Evolutionary conservation across 768 basidiomycete species (phyloP), one percentile per base, ranked within the genome.

Genomic region (Podaxis mareebaensis): DNA sequence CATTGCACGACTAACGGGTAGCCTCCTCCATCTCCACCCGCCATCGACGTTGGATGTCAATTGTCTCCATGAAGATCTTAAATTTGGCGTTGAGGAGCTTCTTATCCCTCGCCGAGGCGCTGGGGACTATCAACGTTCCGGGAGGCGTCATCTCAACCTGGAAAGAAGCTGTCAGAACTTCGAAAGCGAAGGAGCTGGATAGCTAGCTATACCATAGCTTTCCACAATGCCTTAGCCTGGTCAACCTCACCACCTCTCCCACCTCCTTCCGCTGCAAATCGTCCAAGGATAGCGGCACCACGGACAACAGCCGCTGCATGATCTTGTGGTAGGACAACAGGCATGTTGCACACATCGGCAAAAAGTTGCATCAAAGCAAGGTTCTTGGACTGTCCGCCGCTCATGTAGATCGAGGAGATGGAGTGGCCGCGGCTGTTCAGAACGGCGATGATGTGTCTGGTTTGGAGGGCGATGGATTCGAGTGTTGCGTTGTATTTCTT

Each of bases 361-460:
- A 99, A 84, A 44, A 97, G 86, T 69, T 88, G 84, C 94, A 99
- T 96, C 65, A 99, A 82, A 26, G 83, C 78, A n/a, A 71, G 71
- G 76, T 99, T 99, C 79, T 91, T 93, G 40, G 93, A 94, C 78
- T 99, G 95, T 4, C 93, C 91, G 39, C 96, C 95, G 57, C 88
- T 91, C 85, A 99, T 91, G 79, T 93, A 97, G 70, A 99, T 89
- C 33, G 87, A 84, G 55, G 83, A 82, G 69, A 99, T 88, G 20
- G 79, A 71, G 75, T 99, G 96, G 0, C 96, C 96, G 26, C 87
- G 83, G 30, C 72, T 73, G 76, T 98, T 96, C 82, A 99, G 90
- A 65, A 86, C 84, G 69, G 95, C 92, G 64, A 99, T 80, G 74
- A 99, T 99, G 75, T 97, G 95, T 11, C 92, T 83, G 33, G 95